Evolutionary conservation across 345 rosid species (phyloP), one percentile per base, ranked within the genome.

Genomic region (Populus deltoides): DNA sequence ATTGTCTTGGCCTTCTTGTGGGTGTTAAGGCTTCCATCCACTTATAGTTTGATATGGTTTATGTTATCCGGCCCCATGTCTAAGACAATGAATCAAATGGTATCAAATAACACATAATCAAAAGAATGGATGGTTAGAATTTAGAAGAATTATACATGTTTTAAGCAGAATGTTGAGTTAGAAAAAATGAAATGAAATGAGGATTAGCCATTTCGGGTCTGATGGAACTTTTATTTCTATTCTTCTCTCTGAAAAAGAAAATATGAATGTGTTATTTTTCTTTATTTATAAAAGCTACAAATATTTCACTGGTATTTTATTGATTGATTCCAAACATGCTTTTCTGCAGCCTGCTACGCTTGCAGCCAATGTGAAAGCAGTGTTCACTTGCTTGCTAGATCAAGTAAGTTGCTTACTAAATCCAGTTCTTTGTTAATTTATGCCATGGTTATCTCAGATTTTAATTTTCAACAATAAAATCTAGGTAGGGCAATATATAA

Each of bases 301-400:
- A 49, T 55, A 33, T 22, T 66, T 51, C 24, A 25, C 8, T 35
- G 12, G 70, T 45, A 11, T 18, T 66, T 27, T 59, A 49, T 41
- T 83, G 71, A 81, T 57, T 83, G 68, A 68, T 73, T 76, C n/a
- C 71, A 71, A 59, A 62, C 67, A 47, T 68, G 55, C 70, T 72
- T 41, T 53, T 82, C 69, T 78, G 78, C 95, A 96, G 99, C 90
- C 99, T 62, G 83, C 90, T 68, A 88, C 89, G 22, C 91, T 89
- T 81, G 99, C 98, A 57, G 78, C 89, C 78, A 91, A 96, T 79
- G 94, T 96, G 76, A 96, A 90, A 84, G 84, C 93, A 66, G 94
- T 92, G 78, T 92, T 96, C 86, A 93, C 97, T 82, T 92, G 97
- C 87, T 89, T 93, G 76, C 86, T 93, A 68, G 92, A 91, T 86